Conservation (phyloP, 2,329 filamentous ascomycete species). For the Pseudocercospora crystallina region DNA sequence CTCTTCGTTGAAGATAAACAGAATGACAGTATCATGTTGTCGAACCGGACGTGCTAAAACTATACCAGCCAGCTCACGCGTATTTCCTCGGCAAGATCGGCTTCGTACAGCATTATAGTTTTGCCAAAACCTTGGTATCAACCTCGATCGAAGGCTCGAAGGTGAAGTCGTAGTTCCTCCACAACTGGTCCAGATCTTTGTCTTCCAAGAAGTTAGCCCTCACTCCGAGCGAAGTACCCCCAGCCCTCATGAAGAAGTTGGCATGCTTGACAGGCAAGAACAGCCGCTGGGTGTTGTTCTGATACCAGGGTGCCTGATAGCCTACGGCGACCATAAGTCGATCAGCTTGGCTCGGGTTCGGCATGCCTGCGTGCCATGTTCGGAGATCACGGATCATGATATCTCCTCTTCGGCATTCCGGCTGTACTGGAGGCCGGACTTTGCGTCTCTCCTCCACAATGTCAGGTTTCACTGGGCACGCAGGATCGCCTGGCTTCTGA, state of each 20-base stretch:
- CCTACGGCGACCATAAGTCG: slow-evolving; percentile 29
- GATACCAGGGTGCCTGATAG: slow-evolving; percentile 28
- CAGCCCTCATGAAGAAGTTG: slow-evolving; percentile 20
- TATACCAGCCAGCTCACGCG: no score
- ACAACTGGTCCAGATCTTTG: slow-evolving; percentile 12
- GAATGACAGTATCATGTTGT: no score
- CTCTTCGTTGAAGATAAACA: no score
- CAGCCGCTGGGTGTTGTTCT: slow-evolving; percentile 16
- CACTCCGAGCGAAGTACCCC: slow-evolving; percentile 15
- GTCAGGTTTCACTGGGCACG: slow-evolving; percentile 49
- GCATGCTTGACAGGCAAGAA: slow-evolving; percentile 16
- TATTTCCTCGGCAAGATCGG: no score
- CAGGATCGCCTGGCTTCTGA: slow-evolving; percentile 30
- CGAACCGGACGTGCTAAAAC: no score
- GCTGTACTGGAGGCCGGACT: slow-evolving; percentile 49
- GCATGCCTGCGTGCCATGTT: slow-evolving; percentile 64
- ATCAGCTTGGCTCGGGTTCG: slow-evolving; percentile 48
- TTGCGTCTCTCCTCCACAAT: slow-evolving; percentile 41
- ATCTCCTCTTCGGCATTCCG: slow-evolving; percentile 54
- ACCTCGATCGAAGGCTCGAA: slow-evolving; percentile 14
- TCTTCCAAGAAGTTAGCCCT: slow-evolving; percentile 13
- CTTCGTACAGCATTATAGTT: background rate
- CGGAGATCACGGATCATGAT: slow-evolving; percentile 59
- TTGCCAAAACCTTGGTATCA: slow-evolving; percentile 5
- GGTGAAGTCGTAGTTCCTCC: slow-evolving; percentile 20